These are phyloP conservation scores for Pyricularia grisea DNA, from an alignment of 2,329 filamentous ascomycete genomes.

Conservation along the genomic window DNA sequence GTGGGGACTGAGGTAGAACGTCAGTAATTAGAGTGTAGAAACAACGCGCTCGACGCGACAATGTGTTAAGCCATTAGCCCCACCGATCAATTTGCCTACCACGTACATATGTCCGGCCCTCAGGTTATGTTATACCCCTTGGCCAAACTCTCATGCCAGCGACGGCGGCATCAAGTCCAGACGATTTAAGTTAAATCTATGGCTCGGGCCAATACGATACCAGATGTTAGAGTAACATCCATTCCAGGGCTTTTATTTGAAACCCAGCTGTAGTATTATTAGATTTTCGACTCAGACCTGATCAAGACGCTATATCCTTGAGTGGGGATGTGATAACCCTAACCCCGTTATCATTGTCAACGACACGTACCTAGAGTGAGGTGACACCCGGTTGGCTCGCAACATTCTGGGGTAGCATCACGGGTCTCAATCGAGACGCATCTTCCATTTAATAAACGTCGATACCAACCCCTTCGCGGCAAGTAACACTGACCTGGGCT, in stretches of 20 bases:
- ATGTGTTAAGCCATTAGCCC: background rate
- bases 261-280: background rate
- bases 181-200: background rate
- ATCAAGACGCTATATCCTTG: background rate
- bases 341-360: background rate
- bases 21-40: background rate
- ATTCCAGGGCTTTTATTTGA: background rate
- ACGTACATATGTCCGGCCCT: no score
- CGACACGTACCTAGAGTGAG: background rate
- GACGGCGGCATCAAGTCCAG: background rate
- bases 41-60: background rate
- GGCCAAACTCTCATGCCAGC: background rate
- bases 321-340: background rate
- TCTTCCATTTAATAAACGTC: background rate
- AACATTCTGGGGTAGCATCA: background rate
- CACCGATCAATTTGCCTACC: background rate
- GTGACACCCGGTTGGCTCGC: background rate
- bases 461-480: background rate
- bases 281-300: background rate
- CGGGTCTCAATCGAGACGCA: background rate
- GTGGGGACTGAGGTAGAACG: background rate
- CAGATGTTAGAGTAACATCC: background rate
- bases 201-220: background rate
- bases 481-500: background rate
- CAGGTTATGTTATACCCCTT: background rate